Base-by-base conservation (phyloP, 2,329 filamentous ascomycete species). In the Clathrospora elynae region DNA sequence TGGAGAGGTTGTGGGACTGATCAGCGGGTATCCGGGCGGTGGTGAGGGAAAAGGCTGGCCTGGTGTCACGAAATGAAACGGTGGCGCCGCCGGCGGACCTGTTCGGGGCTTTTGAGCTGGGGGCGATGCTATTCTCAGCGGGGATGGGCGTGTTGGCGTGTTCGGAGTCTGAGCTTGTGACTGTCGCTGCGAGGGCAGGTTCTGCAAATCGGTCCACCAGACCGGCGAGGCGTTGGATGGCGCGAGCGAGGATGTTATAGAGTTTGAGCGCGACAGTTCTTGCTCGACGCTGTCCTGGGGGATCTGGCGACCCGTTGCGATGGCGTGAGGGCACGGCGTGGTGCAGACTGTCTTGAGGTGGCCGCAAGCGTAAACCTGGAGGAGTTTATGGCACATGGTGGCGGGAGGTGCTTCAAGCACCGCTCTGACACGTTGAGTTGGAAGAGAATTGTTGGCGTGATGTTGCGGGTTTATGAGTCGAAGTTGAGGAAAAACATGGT, bases 311-410 rank as follows among this genome's bases (percentile, higher is more conserved):
- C 36, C 36, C 12, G 32, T 41, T 14, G 42, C 42, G 12, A 35
- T 25, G 26, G 42, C 62, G 35, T 56, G 44, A 1, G 45, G 36
- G 29, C 64, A 67, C 11, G 60, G 57, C 4, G 63, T 67, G 11
- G 49, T 61, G 46, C 56, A 64, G 37, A 65, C 51, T 6, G 35
- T 35, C 18, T 60, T 62, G 8, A 33, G 41, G 55, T 62, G 55
- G 17, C 46, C 37, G 44, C 66, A 68, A 39, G 50, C 50, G 44
- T 58, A 61, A 33, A 53, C 28, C 44, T 67, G 59, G 36, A 60
- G 11, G 17, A 64, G 54, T 20, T 56, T 53, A 20, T 57, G 40
- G 43, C 63, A 67, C 63, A 64, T 66, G 34, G 7, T 9, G 29
- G 14, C 3, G 5, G 6, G 13, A 9, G n/a, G 26, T 29, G 7